Base-by-base conservation (phyloP, 306 rosid species). In the Cicer chorassanicum region DNA sequence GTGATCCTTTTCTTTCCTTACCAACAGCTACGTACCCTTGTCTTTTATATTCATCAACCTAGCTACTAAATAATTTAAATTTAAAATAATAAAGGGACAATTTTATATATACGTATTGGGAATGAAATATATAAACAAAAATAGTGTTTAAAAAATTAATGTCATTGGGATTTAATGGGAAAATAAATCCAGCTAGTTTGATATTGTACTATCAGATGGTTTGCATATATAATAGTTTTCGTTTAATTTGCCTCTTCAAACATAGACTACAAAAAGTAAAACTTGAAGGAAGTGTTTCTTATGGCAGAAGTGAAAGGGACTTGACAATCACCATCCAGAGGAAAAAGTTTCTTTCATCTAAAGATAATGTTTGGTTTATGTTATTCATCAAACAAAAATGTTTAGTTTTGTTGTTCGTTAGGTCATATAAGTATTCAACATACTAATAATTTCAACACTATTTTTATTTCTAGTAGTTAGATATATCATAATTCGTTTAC, bases 241-340 rank as follows among this genome's bases (percentile, higher is more conserved):
- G 14, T 6, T 4, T 24, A 24, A 24, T 24, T 49, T 50, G 43
- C 50, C 69, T 63, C 68, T 63, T 24, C 8, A 72, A 57, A 15
- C 36, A 68, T 29, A 75, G 68, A 69, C 12, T 46, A 8, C 3
- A 11, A 54, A 56, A 50, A 59, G 68, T 19, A 18, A 43, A 53
- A 65, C 68, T 45, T 64, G 7, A 75, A 71, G 43, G 40, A 66
- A 65, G 68, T 11, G 70, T 82, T 71, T 71, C 75, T 72, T 76
- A 77, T 57, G 73, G 44, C 9, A 43, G 9, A 77, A 67, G 80
- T 73, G 83, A 82, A 78, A 68, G 68, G 42, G 83, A 82, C 78
- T 21, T 6, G 7, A 38, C 67, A 51, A 24, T 81, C 77, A 34
- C 67, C 60, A 36, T 81, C 81, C 67, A 18, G 13, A n/a, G 34